These are phyloP conservation scores for Microglena sp. DNA, from an alignment of 139 green algal species.

Conservation along the genomic window DNA sequence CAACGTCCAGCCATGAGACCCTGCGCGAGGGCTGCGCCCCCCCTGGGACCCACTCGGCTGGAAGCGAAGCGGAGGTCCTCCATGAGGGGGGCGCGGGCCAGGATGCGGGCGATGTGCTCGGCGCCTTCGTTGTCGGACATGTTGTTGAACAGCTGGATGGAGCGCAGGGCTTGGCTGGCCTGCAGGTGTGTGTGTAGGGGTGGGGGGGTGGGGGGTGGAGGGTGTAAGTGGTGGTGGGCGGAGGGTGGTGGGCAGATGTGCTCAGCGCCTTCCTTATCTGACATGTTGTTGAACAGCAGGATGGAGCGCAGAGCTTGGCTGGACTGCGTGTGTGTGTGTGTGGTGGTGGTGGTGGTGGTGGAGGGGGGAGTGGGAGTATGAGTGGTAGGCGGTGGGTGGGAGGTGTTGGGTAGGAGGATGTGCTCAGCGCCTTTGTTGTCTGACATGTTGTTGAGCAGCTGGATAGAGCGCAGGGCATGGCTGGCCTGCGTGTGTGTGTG, in stretches of 20 bases:
- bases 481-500: background rate
- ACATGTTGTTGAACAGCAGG: slow-evolving; percentile 96
- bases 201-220: too few species aligned
- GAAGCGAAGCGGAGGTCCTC: slow-evolving; percentile 67
- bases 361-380: too few species aligned
- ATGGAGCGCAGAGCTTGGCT: slow-evolving; percentile 18
- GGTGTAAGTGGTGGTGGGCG: too few species aligned
- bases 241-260: too few species aligned
- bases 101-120: slow-evolving; percentile 44
- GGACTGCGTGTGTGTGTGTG: background rate
- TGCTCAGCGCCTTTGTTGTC: slow-evolving; percentile 59
- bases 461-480: slow-evolving; percentile 20
- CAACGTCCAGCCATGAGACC: slow-evolving; percentile 32
- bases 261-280: slow-evolving; percentile 60
- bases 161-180: background rate
- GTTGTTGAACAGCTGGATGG: slow-evolving; percentile 90
- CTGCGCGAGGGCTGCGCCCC: slow-evolving; percentile 55
- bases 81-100: slow-evolving; percentile 58
- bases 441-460: slow-evolving; percentile 96
- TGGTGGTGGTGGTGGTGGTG: too few species aligned
- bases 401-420: too few species aligned
- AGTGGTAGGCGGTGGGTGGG: too few species aligned
- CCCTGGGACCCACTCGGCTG: slow-evolving; percentile 55
- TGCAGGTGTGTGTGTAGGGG: background rate
- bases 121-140: slow-evolving; percentile 81